Conservation (phyloP, 2,329 filamentous ascomycete genomes). For the Phialophora tarda region DNA sequence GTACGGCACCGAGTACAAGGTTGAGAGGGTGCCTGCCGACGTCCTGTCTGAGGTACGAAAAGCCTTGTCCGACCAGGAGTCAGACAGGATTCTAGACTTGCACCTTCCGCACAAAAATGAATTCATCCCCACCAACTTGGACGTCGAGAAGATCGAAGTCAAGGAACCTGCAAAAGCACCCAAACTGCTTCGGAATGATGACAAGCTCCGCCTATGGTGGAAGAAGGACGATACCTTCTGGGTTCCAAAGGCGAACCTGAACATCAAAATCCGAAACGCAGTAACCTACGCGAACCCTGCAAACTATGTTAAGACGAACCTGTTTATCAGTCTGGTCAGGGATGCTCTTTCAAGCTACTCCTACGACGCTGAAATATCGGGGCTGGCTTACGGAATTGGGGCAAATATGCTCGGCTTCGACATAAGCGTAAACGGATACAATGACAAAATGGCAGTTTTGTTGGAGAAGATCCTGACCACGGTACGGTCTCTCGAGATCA, state of each 20-base stretch:
- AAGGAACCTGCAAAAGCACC: conserved; percentile 74
- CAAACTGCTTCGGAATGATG: conserved; percentile 82
- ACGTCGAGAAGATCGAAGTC: conserved; percentile 94
- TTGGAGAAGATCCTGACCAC: conserved; percentile 85
- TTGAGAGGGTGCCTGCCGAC: conserved; percentile 76
- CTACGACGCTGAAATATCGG: conserved; percentile 93
- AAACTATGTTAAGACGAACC: conserved; percentile 74
- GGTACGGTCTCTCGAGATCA: conserved; percentile 82
- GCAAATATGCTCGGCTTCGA: conserved; percentile 75
- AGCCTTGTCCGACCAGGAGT: conserved; percentile 64
- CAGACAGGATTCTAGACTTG: conserved; percentile 70
- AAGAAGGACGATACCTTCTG: conserved; percentile 99
- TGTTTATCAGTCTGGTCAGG: conserved; percentile 84
- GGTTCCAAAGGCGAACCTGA: conserved; percentile 91
- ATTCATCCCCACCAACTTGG: conserved; percentile 90
- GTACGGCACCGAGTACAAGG: conserved; percentile 95
- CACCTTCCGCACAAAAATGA: conserved; percentile 92
- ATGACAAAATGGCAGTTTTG: conserved; percentile 91
- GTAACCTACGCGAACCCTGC: conserved; percentile 79
- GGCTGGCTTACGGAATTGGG: conserved; percentile 79
- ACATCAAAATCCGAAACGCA: conserved; percentile 79
- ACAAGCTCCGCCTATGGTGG: conserved; percentile 83
- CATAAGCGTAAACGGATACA: conserved; percentile 85
- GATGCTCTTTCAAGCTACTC: conserved; percentile 92
- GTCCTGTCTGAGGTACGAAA: conserved; percentile 73